phyloP scores from a whole-genome alignment of 768 basidiomycete genomes.

The Gymnopilus dilepis region DNA sequence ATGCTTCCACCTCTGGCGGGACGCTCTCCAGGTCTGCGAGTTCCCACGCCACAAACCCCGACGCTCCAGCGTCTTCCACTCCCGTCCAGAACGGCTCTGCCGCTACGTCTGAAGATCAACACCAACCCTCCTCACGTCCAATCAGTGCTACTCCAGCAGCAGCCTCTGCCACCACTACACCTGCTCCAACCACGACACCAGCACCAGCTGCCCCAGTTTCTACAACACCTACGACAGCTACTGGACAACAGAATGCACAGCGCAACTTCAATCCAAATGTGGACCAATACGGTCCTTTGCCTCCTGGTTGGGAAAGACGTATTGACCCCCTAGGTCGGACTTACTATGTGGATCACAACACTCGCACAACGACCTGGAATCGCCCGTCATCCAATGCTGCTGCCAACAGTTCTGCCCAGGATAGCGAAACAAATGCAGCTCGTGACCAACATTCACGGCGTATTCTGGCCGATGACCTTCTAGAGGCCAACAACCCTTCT shows the following conservation, averaged over 20 bases:
- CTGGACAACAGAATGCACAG: constrained; percentile 53
- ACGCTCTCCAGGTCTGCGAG: constrained; percentile 68
- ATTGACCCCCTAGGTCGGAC: constrained; percentile 95
- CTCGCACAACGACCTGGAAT: constrained; percentile 97
- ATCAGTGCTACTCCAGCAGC: constrained; percentile 27
- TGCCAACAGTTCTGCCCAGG: constrained; percentile 72
- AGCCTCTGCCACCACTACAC: constrained; percentile 23
- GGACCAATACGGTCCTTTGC: constrained; percentile 92
- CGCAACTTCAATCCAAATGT: constrained; percentile 94
- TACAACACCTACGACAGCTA: constrained; percentile 37
- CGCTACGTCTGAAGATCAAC: constrained; percentile 29
- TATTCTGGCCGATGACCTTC: constrained; percentile 81
- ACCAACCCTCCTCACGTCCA: constrained; percentile 29
- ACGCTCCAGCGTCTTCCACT: constrained; percentile 44
- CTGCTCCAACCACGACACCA: constrained; percentile 31
- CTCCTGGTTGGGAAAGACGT: constrained; percentile 94
- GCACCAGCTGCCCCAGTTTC: constrained; percentile 30
- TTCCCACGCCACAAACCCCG: constrained; percentile 64
- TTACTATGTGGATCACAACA: constrained; percentile 99
- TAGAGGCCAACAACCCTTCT: constrained; percentile 68
- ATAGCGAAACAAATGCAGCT: constrained; percentile 82
- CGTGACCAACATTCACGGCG: constrained; percentile 87
- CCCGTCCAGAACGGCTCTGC: constrained; percentile 41
- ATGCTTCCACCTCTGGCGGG: constrained; percentile 41
- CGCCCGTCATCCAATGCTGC: constrained; percentile 81